Base-by-base conservation (phyloP, 371 early-diverging fungal species). In the Chytridium lagenaria region DNA sequence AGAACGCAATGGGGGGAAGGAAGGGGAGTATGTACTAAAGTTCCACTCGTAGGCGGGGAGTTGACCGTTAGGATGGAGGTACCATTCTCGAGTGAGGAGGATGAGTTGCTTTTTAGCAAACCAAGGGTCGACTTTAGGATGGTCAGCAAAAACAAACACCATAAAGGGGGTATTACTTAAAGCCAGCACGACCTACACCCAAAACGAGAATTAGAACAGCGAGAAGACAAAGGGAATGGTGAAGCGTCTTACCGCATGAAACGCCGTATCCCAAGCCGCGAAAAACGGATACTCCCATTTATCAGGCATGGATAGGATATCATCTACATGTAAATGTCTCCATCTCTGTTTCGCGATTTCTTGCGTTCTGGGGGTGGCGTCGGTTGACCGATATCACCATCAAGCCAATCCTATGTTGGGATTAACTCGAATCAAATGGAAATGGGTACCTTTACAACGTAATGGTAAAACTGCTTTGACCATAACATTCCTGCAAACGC, bases 1-100 rank as follows among this genome's bases (percentile, higher is more conserved):
- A 44, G 44, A 44, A 44, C n/a, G 19, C 44, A 44, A 44, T 12
- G 44, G 7, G 7, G 44, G 44, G 19, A 12, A 19, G 44, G 19
- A 44, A 44, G 44, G 44, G 12, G 12, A 7, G 12, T 44, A n/a
- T n/a, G n/a, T 44, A 44, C 44, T 77, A 73, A 83, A 85, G 61
- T 83, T 83, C 85, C 85, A 85, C 39, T 85, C 85, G 50, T 85
- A 75, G 0, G 82, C 85, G 1, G 77, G 73, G 33, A 77, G n/a
- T 61, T 77, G 77, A 26, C 73, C 77, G 55, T 69, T 76, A 39
- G 78, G 78, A 40, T 78, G 74, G 16, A 78, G 30, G 44, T 75
- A 78, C 75, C 78, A 75, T 64, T 78, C 78, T 22, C 75, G 55
- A 16, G 75, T 78, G 64, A 78, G 30, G 38, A 74, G 71, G 16